Evolutionary conservation across 108 stramenopile genomes (phyloP).

Genomic region (Pseudonitzschia multiseries): DNA sequence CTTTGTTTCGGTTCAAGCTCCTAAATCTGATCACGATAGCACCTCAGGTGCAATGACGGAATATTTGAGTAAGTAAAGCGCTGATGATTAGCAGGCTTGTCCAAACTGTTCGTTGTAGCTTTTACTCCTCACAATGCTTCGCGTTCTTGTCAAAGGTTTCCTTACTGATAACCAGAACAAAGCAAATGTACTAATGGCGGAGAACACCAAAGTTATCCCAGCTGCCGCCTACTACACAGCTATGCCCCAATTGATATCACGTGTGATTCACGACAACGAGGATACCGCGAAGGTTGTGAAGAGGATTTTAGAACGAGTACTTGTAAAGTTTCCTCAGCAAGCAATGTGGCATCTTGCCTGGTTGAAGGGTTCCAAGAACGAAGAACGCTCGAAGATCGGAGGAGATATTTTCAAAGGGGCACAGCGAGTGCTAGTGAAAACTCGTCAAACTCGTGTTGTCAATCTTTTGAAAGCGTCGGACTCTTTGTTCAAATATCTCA

Average conservation of each 20-base stretch:
- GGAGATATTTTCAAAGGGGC: slow-evolving; percentile 77
- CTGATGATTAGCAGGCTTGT: background rate
- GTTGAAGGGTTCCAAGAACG: slow-evolving; percentile 60
- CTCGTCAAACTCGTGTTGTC: slow-evolving; percentile 37
- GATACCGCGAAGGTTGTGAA: slow-evolving; percentile 64
- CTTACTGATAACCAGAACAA: slow-evolving; percentile 44
- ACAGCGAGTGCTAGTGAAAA: slow-evolving; percentile 48
- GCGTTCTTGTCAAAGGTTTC: slow-evolving; percentile 6
- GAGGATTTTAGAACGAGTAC: slow-evolving; percentile 62
- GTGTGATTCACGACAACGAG: slow-evolving; percentile 57
- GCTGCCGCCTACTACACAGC: slow-evolving; percentile 78
- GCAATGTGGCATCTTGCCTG: slow-evolving; percentile 90
- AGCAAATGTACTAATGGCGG: slow-evolving; percentile 62
- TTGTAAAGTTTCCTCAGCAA: slow-evolving; percentile 75
- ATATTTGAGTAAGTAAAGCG: slow-evolving; percentile 13
- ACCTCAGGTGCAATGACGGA: background rate
- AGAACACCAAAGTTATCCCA: slow-evolving; percentile 54
- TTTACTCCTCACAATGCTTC: background rate
- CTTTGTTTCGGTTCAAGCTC: slow-evolving; percentile 50
- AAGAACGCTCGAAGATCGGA: slow-evolving; percentile 57
- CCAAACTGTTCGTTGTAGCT: background rate
- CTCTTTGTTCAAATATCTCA: slow-evolving; percentile 61
- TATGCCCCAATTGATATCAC: slow-evolving; percentile 80
- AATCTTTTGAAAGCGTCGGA: slow-evolving; percentile 54
- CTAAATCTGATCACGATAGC: background rate